These are phyloP conservation scores for Sextonia rubra DNA, from an alignment of 164 flowering plant species.

Conservation along the genomic window DNA sequence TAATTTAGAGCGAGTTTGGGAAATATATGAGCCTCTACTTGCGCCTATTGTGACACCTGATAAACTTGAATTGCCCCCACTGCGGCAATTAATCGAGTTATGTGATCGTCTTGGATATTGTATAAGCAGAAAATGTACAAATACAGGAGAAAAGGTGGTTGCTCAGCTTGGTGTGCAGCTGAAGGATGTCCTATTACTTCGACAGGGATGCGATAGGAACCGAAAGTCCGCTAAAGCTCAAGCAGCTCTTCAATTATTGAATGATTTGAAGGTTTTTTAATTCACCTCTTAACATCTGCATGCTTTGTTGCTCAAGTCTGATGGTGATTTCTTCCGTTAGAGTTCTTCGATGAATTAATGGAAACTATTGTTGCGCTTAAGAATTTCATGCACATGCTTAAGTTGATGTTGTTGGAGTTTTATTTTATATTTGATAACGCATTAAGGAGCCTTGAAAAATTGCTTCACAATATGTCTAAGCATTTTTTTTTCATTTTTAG, in stretches of 20 bases:
- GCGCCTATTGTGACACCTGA: conserved; percentile 94
- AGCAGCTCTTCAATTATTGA: conserved; percentile 65
- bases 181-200: conserved; percentile 47
- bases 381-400: background rate
- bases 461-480: no score
- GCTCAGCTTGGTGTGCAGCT: conserved; percentile 65
- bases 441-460: background rate
- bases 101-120: conserved; percentile 77
- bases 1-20: conserved; percentile 75
- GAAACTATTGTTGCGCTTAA: no score
- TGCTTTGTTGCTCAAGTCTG: background rate
- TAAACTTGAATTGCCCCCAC: conserved; percentile 68
- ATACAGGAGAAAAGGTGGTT: conserved; percentile 41
- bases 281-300: conserved; percentile 1
- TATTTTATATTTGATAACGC: background rate
- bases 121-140: conserved; percentile 36
- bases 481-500: no score
- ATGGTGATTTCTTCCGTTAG: background rate
- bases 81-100: conserved; percentile 61
- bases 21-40: conserved; percentile 56
- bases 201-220: conserved; percentile 46
- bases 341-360: background rate
- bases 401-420: background rate
- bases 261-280: conserved; percentile 61
- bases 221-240: conserved; percentile 64